phyloP scores from a whole-genome alignment of 2,329 filamentous ascomycete species.

The Aureobasidium sp. region DNA sequence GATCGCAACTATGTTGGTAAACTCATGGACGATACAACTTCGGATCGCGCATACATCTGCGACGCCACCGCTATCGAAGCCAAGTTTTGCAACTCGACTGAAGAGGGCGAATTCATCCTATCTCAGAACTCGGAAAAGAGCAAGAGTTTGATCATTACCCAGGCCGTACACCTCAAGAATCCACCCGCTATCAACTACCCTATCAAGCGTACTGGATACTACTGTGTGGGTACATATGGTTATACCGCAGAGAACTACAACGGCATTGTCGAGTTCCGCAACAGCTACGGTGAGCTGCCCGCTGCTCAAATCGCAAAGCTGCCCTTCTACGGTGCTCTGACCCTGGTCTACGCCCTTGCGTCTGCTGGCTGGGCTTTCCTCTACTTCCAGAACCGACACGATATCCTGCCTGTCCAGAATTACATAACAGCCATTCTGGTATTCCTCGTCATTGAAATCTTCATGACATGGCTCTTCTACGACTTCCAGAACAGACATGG shows the following conservation, averaged over 20 bases:
- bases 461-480: conserved; percentile 99
- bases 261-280: conserved; percentile 83
- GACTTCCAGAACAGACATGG: conserved; percentile 92
- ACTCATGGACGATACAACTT: conserved; percentile 37
- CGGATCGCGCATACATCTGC: conserved; percentile 65
- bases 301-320: conserved; percentile 95
- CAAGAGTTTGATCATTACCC: conserved; percentile 65
- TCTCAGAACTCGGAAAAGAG: conserved; percentile 66
- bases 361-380: conserved; percentile 87
- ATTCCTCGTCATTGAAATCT: conserved; percentile 90
- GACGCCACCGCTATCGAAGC: conserved; percentile 61
- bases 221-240: conserved; percentile 76
- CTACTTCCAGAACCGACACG: conserved; percentile 87
- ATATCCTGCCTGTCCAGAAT: conserved; percentile 95
- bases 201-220: conserved; percentile 88
- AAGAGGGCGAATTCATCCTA: conserved; percentile 79
- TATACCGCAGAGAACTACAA: conserved; percentile 64
- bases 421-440: conserved; percentile 96
- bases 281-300: conserved; percentile 91
- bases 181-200: conserved; percentile 70
- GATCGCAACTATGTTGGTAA: conserved; percentile 75
- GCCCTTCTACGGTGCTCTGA: conserved; percentile 91
- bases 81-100: conserved; percentile 66
- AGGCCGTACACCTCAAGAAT: conserved; percentile 74
- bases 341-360: conserved; percentile 86